Percentiles rank a stretch among this genome's conserved stretches.
Conservation (phyloP, 2,329 filamentous ascomycete genomes). For the Neopestalotiopsis sp. region DNA sequence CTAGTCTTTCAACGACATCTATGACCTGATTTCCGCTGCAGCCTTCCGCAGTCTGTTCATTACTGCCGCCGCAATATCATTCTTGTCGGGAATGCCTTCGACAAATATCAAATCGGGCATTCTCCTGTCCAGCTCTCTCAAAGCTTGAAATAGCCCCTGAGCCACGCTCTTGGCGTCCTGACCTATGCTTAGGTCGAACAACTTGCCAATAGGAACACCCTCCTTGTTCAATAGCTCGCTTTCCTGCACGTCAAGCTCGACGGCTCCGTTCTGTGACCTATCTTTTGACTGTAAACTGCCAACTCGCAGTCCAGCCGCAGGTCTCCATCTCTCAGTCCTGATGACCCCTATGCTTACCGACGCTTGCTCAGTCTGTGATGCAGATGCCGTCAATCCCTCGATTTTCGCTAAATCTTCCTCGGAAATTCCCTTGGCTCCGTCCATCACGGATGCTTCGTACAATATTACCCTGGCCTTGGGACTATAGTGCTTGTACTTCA, state of each 20-base stretch:
- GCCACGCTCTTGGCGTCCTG: slow-evolving; percentile 76
- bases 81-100: slow-evolving; percentile 82
- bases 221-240: slow-evolving; percentile 44
- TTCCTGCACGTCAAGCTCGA: slow-evolving; percentile 45
- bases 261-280: slow-evolving; percentile 31
- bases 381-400: slow-evolving; percentile 21
- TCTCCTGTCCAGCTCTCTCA: slow-evolving; percentile 82
- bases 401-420: slow-evolving; percentile 39
- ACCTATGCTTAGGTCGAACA: slow-evolving; percentile 78
- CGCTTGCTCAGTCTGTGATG: slow-evolving; percentile 22
- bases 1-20: slow-evolving; percentile 38
- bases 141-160: slow-evolving; percentile 83
- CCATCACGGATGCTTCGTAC: slow-evolving; percentile 65
- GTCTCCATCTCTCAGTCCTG: slow-evolving; percentile 60
- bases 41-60: slow-evolving; percentile 86
- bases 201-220: slow-evolving; percentile 40
- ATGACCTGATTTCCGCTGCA: slow-evolving; percentile 64
- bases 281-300: slow-evolving; percentile 37
- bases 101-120: slow-evolving; percentile 86
- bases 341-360: slow-evolving; percentile 54
- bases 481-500: slow-evolving; percentile 99
- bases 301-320: slow-evolving; percentile 46
- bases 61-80: slow-evolving; percentile 83
- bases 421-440: slow-evolving; percentile 42
- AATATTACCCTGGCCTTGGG: slow-evolving; percentile 86